A percentile compares a stretch with the other conserved stretches of the same genome.
Conservation (phyloP, 192 early-diverging fungal species). For the Chytriomyces confervae region DNA sequence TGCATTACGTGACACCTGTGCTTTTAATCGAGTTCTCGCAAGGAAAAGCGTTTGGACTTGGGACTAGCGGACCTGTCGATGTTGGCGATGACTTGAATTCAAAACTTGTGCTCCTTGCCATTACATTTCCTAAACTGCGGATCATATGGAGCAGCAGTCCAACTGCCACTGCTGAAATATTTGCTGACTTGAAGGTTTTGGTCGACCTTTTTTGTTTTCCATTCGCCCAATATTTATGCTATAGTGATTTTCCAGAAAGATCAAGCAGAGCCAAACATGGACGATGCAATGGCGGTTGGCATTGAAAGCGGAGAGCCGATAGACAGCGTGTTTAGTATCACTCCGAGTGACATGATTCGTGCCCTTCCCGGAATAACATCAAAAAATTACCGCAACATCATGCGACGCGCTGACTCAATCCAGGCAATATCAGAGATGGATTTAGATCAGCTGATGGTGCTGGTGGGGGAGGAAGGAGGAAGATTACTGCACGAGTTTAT, state of each 20-base stretch:
- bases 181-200: conserved; percentile 82
- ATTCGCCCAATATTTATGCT: neutral
- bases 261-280: conserved; percentile 75
- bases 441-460: conserved; percentile 46
- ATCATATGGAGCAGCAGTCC: conserved; percentile 89
- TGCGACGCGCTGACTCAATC: conserved; percentile 69
- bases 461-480: conserved; percentile 72
- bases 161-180: conserved; percentile 84
- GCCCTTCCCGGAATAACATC: conserved; percentile 85
- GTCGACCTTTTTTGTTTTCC: conserved; percentile 14
- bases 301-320: conserved; percentile 66
- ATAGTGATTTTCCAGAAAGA: conserved; percentile 58
- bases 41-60: conserved; percentile 75
- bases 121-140: conserved; percentile 84
- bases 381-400: conserved; percentile 79
- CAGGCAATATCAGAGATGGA: conserved; percentile 64
- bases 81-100: conserved; percentile 36
- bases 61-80: conserved; percentile 11
- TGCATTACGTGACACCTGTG: conserved; percentile 77
- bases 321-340: conserved; percentile 70
- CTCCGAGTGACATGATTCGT: conserved; percentile 81
- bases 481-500: conserved; percentile 65
- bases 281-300: conserved; percentile 73
- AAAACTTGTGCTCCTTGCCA: conserved; percentile 61
- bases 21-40: conserved; percentile 93